A percentile compares a stretch with the other conserved stretches of the same genome.
Conservation (phyloP, 2,329 filamentous ascomycete genomes). For the Colletotrichum agaves region DNA sequence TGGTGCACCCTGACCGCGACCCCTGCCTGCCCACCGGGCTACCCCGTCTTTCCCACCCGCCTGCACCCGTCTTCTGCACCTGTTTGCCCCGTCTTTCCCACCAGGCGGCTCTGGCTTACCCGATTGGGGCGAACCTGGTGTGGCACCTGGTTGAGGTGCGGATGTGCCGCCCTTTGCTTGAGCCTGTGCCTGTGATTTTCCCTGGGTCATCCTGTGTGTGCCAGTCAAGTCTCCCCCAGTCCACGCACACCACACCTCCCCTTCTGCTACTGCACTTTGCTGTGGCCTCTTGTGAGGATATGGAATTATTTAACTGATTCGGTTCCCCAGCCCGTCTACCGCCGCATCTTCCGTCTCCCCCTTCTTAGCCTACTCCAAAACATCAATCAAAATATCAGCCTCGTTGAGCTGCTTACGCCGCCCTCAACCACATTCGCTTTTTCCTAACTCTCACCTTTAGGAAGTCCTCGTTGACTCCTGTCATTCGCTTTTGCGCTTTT, state of each 20-base stretch:
- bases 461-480: constrained; percentile 81
- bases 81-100: constrained; percentile 13
- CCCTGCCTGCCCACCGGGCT: constrained; percentile 2
- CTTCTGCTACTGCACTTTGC: constrained; percentile 5
- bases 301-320: constrained; percentile 38
- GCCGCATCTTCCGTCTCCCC: constrained; percentile 47
- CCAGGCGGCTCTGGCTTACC: constrained; percentile 28
- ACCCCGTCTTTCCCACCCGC: constrained; percentile 1
- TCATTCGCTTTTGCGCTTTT: constrained; percentile 74
- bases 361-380: constrained; percentile 45
- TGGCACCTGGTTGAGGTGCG: constrained; percentile 24
- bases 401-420: constrained; percentile 36
- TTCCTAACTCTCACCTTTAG: constrained; percentile 58
- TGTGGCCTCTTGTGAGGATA: constrained; percentile 25
- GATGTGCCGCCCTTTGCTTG: constrained; percentile 20
- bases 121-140: constrained; percentile 31
- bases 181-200: constrained; percentile 22
- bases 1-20: background rate
- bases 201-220: constrained; percentile 5
- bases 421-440: constrained; percentile 59
- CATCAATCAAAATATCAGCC: constrained; percentile 35
- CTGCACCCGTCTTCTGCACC: constrained; percentile 20
- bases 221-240: constrained; percentile 1
- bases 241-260: background rate
- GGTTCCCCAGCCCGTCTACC: constrained; percentile 50